Conservation (phyloP, 352 stramenopile genomes). For the Paralagenidium karlingii region DNA sequence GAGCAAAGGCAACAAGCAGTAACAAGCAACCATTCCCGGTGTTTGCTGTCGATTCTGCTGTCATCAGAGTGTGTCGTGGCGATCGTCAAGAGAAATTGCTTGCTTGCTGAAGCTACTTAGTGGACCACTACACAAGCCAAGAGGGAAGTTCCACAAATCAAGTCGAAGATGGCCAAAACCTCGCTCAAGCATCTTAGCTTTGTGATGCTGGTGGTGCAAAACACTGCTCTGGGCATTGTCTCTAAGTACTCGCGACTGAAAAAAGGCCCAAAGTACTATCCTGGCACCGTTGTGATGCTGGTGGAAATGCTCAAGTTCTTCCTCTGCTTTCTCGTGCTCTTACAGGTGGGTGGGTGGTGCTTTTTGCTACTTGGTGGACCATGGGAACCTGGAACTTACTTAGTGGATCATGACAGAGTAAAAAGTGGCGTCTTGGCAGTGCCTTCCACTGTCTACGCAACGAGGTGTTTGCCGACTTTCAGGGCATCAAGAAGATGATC, state of each 20-base stretch:
- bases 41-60: no score
- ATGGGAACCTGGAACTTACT: no score
- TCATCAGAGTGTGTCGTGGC: no score
- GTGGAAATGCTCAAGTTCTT: conserved; percentile 77
- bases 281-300: conserved; percentile 63
- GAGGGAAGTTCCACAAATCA: no score
- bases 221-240: conserved; percentile 75
- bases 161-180: no score
- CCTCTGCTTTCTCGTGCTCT: conserved; percentile 62
- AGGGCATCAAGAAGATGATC: conserved; percentile 76
- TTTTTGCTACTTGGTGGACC: no score
- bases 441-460: conserved; percentile 40
- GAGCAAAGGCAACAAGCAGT: no score
- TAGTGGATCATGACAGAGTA: conserved; percentile 12
- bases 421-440: conserved; percentile 15
- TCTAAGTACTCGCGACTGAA: conserved; percentile 78
- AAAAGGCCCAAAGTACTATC: conserved; percentile 67
- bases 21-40: no score
- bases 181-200: conserved; percentile 75
- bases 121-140: no score
- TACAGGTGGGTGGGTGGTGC: conserved; percentile 12
- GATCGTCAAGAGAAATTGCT: no score
- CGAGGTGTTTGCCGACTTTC: conserved; percentile 68
- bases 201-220: conserved; percentile 78
- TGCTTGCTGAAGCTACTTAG: no score